phyloP scores from a whole-genome alignment of 305 asterid genomes.

The Plantago lanceolata region DNA sequence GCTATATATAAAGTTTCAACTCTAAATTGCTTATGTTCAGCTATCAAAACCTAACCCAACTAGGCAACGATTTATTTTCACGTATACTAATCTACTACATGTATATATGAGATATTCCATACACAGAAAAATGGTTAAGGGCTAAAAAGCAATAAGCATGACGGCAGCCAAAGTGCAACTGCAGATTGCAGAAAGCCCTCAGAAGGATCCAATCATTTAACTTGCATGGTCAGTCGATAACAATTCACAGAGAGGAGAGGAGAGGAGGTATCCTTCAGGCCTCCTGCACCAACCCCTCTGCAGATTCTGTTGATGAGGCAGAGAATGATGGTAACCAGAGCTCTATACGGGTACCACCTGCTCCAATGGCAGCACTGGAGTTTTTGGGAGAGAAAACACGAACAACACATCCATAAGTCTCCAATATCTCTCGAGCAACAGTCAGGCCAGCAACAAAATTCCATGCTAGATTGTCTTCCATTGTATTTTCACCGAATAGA shows the following conservation, averaged over 20 bases:
- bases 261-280: conserved; percentile 18
- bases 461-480: conserved; percentile 91
- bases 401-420: conserved; percentile 77
- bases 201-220: background rate
- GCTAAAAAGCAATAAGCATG: no score
- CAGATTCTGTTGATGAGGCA: conserved; percentile 29
- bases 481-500: conserved; percentile 51
- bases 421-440: conserved; percentile 92
- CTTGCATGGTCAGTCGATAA: background rate
- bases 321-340: conserved; percentile 75
- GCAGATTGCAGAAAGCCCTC: background rate
- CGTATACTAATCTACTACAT: no score
- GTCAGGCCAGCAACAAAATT: conserved; percentile 89
- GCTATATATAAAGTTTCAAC: no score
- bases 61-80: no score
- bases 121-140: no score
- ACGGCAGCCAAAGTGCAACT: no score
- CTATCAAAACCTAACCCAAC: no score
- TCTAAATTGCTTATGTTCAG: no score
- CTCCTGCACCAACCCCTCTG: conserved; percentile 28
- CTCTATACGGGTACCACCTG: conserved; percentile 85
- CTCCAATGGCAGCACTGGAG: conserved; percentile 44
- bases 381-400: conserved; percentile 79
- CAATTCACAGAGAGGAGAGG: background rate
- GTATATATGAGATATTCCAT: no score